Evolutionary conservation across 768 basidiomycete species (phyloP).

Genomic region (Xanthoconium purpureum): DNA sequence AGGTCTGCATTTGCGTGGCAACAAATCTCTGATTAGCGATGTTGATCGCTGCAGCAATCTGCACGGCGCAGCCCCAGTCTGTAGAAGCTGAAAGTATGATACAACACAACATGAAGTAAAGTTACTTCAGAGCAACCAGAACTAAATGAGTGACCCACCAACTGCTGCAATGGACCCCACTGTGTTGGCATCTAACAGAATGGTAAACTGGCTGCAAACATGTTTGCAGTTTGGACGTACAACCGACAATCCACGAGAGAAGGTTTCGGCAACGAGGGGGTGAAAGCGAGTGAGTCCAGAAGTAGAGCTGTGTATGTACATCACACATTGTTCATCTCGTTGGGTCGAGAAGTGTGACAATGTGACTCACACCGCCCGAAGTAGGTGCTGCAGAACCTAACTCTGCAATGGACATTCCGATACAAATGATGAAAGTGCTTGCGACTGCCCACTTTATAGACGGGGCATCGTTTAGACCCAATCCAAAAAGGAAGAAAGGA

Average conservation of each 20-base stretch:
- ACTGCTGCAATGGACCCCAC: slow-evolving; percentile 47
- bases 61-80: slow-evolving; percentile 64
- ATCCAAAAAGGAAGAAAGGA: neutral
- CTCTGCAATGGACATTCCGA: slow-evolving; percentile 43
- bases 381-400: slow-evolving; percentile 42
- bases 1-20: slow-evolving; percentile 41
- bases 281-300: slow-evolving; percentile 62
- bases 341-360: neutral
- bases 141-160: slow-evolving; percentile 16
- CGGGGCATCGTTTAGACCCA: neutral
- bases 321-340: neutral
- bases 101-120: neutral
- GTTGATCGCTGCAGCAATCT: slow-evolving; percentile 61
- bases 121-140: neutral
- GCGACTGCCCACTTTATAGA: slow-evolving; percentile 36
- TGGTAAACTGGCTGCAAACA: neutral
- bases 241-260: slow-evolving; percentile 68
- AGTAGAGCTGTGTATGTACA: slow-evolving; percentile 55
- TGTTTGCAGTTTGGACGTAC: slow-evolving; percentile 33
- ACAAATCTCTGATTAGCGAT: slow-evolving; percentile 44
- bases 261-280: slow-evolving; percentile 56
- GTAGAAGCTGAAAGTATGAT: slow-evolving; percentile 44
- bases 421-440: slow-evolving; percentile 35
- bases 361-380: slow-evolving; percentile 36
- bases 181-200: slow-evolving; percentile 45